Base-by-base conservation (phyloP, 2,329 filamentous ascomycete species). In the Aspergillus pseudoterreus region DNA sequence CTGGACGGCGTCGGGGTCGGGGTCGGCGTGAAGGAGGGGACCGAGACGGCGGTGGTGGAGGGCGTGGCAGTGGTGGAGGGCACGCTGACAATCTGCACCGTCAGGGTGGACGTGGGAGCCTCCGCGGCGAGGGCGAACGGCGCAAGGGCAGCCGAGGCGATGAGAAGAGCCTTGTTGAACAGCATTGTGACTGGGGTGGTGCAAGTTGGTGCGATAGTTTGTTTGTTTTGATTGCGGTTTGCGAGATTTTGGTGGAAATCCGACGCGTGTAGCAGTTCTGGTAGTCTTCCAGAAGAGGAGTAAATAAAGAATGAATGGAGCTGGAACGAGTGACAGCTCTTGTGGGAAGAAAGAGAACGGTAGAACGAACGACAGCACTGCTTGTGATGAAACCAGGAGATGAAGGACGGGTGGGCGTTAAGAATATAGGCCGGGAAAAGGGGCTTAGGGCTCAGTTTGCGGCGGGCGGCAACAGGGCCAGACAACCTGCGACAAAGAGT, bases 311-410 rank as follows among this genome's bases (percentile, higher is more conserved):
- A 56, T 57, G 67, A 63, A 64, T 66, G 60, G 59, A 62, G 63
- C 62, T 63, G 59, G 55, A 61, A 67, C 46, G 64, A 68, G 59
- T 58, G 63, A 64, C 64, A 66, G 66, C 63, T 60, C 63, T 63
- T 61, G 62, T 65, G 44, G 51, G 45, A 41, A 35, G 33, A 14
- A 33, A 50, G 41, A 47, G 46, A 42, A 54, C 49, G 42, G 10
- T 41, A 52, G 43, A 63, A 62, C 45, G 56, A 65, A 55, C 53
- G 57, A 58, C 56, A 47, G 50, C 49, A 48, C 52, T 59, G 58
- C 52, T 60, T 54, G 50, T 43, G 24, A 44, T 30, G 42, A 51
- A 48, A 47, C 50, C 14, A 46, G 32, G 44, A 42, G 32, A 47
- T 47, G 30, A 38, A 46, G 41, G 33, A 44, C 27, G 32, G 48